These are phyloP conservation scores for Penicillium arizonense DNA, from an alignment of 495 filamentous ascomycete genomes.

Conservation along the genomic window DNA sequence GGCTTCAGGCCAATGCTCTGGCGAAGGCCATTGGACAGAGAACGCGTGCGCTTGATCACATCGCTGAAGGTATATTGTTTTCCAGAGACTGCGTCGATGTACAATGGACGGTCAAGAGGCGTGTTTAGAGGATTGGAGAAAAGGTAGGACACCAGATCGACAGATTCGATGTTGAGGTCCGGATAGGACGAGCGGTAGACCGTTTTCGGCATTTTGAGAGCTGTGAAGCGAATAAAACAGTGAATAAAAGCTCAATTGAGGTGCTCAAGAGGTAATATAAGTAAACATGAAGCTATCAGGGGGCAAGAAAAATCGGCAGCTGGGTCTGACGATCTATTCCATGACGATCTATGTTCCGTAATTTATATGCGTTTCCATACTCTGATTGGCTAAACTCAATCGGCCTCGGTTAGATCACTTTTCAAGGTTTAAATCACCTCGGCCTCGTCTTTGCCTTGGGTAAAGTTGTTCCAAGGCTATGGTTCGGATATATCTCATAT, in stretches of 20 bases:
- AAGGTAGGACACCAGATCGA: slow-evolving; percentile 67
- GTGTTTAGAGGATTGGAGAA: slow-evolving; percentile 48
- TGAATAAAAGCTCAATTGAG: background rate
- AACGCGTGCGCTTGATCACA: slow-evolving; percentile 55
- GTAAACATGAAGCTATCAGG: background rate
- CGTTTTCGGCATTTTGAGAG: slow-evolving; percentile 20
- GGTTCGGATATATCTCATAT: too few species aligned
- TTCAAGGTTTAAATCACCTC: too few species aligned
- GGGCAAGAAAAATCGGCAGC: too few species aligned
- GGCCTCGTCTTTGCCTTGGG: too few species aligned
- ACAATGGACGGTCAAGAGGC: slow-evolving; percentile 12
- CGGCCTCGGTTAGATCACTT: too few species aligned
- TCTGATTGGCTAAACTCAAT: too few species aligned
- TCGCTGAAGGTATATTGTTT: slow-evolving; percentile 68
- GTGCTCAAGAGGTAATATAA: background rate
- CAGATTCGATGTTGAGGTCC: slow-evolving; percentile 23
- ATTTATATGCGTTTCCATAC: too few species aligned
- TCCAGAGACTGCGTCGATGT: slow-evolving; percentile 60
- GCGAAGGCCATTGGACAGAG: slow-evolving; percentile 73
- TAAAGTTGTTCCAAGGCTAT: too few species aligned
- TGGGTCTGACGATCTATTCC: too few species aligned
- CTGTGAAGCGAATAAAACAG: background rate
- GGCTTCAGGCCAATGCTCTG: slow-evolving; percentile 65
- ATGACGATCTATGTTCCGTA: too few species aligned
- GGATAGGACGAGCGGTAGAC: slow-evolving; percentile 26